Conservation (phyloP, 306 rosid genomes). For the Lotus japonicus region DNA sequence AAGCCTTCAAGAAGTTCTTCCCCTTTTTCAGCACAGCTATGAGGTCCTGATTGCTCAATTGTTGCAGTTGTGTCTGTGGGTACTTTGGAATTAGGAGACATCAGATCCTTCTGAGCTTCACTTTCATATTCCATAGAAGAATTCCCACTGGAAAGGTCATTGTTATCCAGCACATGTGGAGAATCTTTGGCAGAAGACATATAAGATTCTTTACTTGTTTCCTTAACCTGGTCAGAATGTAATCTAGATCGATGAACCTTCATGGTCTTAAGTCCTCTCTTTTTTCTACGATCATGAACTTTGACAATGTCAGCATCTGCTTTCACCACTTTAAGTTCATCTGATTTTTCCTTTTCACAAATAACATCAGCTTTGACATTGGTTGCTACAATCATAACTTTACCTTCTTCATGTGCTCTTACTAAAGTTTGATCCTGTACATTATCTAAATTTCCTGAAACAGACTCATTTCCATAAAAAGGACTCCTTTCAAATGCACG, state of each 20-base stretch:
- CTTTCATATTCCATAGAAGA: slow-evolving; percentile 28
- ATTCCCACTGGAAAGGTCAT: slow-evolving; percentile 23
- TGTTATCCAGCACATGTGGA: slow-evolving; percentile 14
- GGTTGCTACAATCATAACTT: slow-evolving; percentile 25
- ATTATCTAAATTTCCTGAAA: slow-evolving; percentile 44
- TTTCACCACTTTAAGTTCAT: slow-evolving; percentile 29
- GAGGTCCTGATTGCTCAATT: slow-evolving; percentile 28
- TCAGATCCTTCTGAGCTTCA: slow-evolving; percentile 34
- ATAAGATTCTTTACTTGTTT: slow-evolving; percentile 24
- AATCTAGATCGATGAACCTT: slow-evolving; percentile 23
- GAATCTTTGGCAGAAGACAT: slow-evolving; percentile 28
- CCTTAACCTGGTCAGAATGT: slow-evolving; percentile 25
- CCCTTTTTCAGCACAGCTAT: slow-evolving; percentile 24
- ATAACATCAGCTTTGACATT: slow-evolving; percentile 25
- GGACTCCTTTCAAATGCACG: slow-evolving; percentile 71
- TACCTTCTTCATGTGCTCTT: slow-evolving; percentile 35
- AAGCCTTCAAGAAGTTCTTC: slow-evolving; percentile 27
- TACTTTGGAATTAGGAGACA: slow-evolving; percentile 17
- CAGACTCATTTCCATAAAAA: slow-evolving; percentile 40
- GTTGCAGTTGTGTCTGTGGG: slow-evolving; percentile 19
- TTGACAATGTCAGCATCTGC: slow-evolving; percentile 22
- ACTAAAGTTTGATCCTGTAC: slow-evolving; percentile 31
- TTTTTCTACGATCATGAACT: slow-evolving; percentile 29
- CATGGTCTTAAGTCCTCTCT: slow-evolving; percentile 25
- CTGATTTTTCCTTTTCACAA: slow-evolving; percentile 27